Base-by-base conservation (phyloP, 1,139 yeast genomes). In the Yamadazyma spencermartinsiae region DNA sequence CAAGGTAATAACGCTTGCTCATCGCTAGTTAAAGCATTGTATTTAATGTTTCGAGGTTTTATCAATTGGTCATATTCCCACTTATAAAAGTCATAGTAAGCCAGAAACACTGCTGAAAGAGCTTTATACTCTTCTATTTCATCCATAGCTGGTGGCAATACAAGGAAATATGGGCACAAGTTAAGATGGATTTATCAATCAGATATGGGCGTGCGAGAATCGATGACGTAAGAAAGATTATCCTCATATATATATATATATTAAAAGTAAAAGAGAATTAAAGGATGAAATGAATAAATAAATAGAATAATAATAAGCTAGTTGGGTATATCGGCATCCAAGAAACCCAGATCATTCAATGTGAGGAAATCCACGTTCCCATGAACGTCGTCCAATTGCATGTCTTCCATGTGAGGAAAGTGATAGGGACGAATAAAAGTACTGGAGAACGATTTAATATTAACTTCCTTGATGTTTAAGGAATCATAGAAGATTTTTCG, bases 1-100 rank as follows among this genome's bases (percentile, higher is more conserved):
- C 84, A 80, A 0, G 80, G 74, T 1, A 82, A 35, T 6, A 78
- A 54, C 6, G 39, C 39, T 43, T 67, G 57, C 33, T 82, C 85
- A 7, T 61, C 60, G 0, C 43, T 38, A 0, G 72, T 46, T 17
- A 82, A 55, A 2, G 65, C 50, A 12, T 48, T 50, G 36, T 48
- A 54, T 42, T 61, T 63, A 33, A 58, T 45, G n/a, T 49, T 44
- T 13, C 73, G 55, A 3, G 76, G 74, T 31, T 57, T 59, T 27
- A 72, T 46, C 11, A 70, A 43, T 38, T 63, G 60, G 13, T 65
- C 66, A 27, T 51, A 51, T 42, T 70, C 71, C 61, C 65, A 68
- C 32, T 49, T 45, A 40, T 62, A 61, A 47, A 60, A 70, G 35
- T 61, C 44, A 45, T 61, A 60, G 47, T 63, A 66, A 5, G 74